Base-by-base conservation (phyloP, 2,329 filamentous ascomycete genomes). In the Leptographium procerum region DNA sequence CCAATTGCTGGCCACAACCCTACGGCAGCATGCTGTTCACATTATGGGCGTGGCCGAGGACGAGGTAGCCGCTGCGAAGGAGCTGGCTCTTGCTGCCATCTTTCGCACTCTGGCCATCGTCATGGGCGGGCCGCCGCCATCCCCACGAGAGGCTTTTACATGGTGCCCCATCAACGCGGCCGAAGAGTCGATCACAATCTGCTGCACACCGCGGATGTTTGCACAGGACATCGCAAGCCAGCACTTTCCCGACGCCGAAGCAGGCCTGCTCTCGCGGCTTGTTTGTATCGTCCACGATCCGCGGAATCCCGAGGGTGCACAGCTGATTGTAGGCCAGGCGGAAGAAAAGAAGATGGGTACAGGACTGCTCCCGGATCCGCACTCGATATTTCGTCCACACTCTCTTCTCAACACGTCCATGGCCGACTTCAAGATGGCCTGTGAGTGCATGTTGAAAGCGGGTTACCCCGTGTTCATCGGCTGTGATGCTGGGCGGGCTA, bases 361-460 rank as follows among this genome's bases (percentile, higher is more conserved):
- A 22, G 19, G n/a, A 4, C 3, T 47, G 19, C 9, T 4, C 16
- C 6, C 19, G 28, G 50, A 52, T 33, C 10, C 22, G 52, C 14
- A 8, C 10, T 54, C 52, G 13, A 13, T 54, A 13, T 54, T 54
- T 24, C 52, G 52, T 2, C 33, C 52, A 16, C 24, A 54, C 33
- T 19, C 19, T 5, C 33, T 54, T 3, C 52, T 54, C 10, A 54
- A 54, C 52, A 54, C 52, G 13, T 28, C 22, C 33, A 54, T 54
- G 52, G 52, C n/a, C 33, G 52, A 54, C 33, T 54, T 54, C 33
- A 24, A 40, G 52, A 54, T 54, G 52, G 52, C 52, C 11, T 54
- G 52, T 24, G 52, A 54, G 52, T 54, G 52, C 52, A 54, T 54
- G 52, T 24, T 54, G 4, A 54, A 43, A 34, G 52, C 33, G 13